Evolutionary conservation across 306 rosid species (phyloP), one percentile per base, ranked within the genome.

Genomic region (Cicer pinnatifidum): DNA sequence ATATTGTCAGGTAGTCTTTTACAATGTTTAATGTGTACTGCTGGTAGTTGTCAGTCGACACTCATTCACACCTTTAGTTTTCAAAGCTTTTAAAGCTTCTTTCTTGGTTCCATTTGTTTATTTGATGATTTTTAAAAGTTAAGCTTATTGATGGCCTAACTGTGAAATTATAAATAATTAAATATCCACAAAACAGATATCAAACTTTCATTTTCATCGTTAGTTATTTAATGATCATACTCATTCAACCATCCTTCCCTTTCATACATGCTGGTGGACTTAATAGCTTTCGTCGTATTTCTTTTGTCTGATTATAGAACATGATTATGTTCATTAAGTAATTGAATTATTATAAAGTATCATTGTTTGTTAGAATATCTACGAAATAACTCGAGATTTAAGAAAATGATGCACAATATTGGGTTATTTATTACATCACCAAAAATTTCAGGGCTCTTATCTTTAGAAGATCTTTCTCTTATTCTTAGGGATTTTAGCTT

Each of bases 1-100:
- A 63, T 93, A 88, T 77, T 89, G 97, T 83, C 90, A 85, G 98
- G 98, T 91, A 82, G 17, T 71, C 70, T 66, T 47, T 35, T 65
- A 33, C n/a, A 41, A 11, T 66, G 67, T 77, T 69, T 57, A 35
- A 57, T 59, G n/a, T 20, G n/a, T 23, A 54, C 75, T 40, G 39
- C 60, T 53, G 19, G 60, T 76, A 16, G 52, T 72, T 54, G 45
- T 78, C 53, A 15, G 19, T 11, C n/a, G 38, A 12, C 52, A 46
- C 53, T 11, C 44, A 44, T 83, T 63, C 52, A 56, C 40, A 62
- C 28, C 54, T 51, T 53, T 45, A 47, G 6, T 59, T 77, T 33
- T 50, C 41, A 12, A 40, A 50, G 15, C 19, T 41, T 59, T 75
- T 59, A 67, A 48, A 12, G 44, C 40, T 35, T 77, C 13, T 63